Evolutionary conservation across 352 stramenopile genomes (phyloP).

Genomic region (Pythium oligandrum): DNA sequence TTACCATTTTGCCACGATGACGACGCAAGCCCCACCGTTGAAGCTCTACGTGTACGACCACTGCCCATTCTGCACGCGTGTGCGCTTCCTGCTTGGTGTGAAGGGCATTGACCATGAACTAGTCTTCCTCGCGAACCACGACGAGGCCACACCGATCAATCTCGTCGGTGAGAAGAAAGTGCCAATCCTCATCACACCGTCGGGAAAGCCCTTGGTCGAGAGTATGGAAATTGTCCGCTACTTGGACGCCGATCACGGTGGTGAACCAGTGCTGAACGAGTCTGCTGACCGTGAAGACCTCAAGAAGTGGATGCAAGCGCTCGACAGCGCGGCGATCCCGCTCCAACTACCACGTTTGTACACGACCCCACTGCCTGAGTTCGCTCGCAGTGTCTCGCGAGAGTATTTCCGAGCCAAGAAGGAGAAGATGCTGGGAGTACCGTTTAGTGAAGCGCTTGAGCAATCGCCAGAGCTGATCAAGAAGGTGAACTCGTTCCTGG

Average conservation of each 20-base stretch:
- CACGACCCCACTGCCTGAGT: conserved; percentile 37
- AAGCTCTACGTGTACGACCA: conserved; percentile 67
- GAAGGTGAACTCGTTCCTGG: conserved; percentile 31
- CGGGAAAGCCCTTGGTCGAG: conserved; percentile 29
- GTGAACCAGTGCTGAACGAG: conserved; percentile 22
- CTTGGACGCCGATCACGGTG: conserved; percentile 35
- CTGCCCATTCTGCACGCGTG: conserved; percentile 49
- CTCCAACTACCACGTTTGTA: conserved; percentile 51
- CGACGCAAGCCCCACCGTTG: conserved; percentile 5
- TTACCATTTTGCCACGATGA: no score
- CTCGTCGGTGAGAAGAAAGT: conserved; percentile 25
- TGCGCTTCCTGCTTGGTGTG: conserved; percentile 44
- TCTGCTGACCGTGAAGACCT: conserved; percentile 33
- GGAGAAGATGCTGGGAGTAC: conserved; percentile 35
- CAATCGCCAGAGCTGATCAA: conserved; percentile 34
- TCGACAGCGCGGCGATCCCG: conserved; percentile 26
- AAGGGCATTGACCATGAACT: conserved; percentile 39
- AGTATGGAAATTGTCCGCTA: conserved; percentile 43
- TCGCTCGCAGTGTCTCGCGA: conserved; percentile 30
- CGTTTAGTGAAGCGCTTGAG: conserved; percentile 32
- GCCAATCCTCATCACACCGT: conserved; percentile 22
- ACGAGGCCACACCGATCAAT: conserved; percentile 27
- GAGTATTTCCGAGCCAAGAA: conserved; percentile 57
- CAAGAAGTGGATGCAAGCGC: conserved; percentile 44
- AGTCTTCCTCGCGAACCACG: conserved; percentile 32